Base-by-base conservation (phyloP, 2,329 filamentous ascomycete genomes). In the Teratosphaeriaceae sp. region DNA sequence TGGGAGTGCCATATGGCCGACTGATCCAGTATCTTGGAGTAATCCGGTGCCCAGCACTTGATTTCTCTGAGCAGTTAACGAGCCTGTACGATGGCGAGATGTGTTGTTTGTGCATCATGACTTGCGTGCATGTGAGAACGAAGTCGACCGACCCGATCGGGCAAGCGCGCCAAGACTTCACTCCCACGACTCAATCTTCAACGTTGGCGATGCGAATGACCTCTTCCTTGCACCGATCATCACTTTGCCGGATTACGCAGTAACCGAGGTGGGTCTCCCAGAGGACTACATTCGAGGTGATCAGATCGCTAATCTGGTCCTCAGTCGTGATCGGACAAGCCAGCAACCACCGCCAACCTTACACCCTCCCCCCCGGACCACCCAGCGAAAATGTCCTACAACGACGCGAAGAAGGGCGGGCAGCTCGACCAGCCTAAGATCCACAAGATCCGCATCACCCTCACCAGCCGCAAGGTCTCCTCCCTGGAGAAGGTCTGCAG, bases 371-470 rank as follows among this genome's bases (percentile, higher is more conserved):
- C 27, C 41, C 27, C 26, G 42, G 48, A 49, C 60, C 34, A 45
- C 38, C 33, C 48, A 56, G 61, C 65, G 54, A 65, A 72, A 84
- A 94, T 94, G 87, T 92, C 88, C 74, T 92, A 85, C 83, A 79
- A 94, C 74, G 94, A 96, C 82, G 75, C 78, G 67, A 89, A 95
- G 73, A 95, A 96, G 82, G 84, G 53, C 44, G 63, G 89, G 65
- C 85, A 87, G 72, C 85, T 80, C 75, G 89, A 95, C 70, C 83
- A 82, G 71, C 87, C 87, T 49, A 94, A 94, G 83, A 84, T 85
- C 77, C 88, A 94, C 84, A 88, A 89, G 77, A 94, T 94, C 80
- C 87, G 90, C 70, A 96, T 97, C 80, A 97, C 90, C 72, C 80
- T 96, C 65, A 92, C 89, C 71, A 86, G 80, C 65, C 86, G 87